Evolutionary conservation across 495 filamentous ascomycete genomes (phyloP), one percentile per base, ranked within the genome.

Genomic region (Cairneyella variabilis): DNA sequence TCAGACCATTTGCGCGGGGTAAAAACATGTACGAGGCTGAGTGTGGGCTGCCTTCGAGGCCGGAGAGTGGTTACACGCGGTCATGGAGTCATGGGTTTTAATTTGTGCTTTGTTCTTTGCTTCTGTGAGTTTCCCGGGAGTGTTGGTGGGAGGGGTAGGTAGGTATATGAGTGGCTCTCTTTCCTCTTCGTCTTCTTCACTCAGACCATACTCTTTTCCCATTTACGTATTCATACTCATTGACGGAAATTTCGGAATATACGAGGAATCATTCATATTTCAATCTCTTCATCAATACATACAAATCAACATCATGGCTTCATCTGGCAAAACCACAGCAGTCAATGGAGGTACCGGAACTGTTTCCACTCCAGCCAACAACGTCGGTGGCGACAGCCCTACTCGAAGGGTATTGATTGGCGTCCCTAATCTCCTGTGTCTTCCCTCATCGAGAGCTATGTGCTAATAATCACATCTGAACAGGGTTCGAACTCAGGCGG

Each of bases 401-500:
- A n/a, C n/a, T n/a, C 28, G 28, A 32, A 32, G 28, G 14, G 28
- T 32, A 32, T 32, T 6, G 7, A 7, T 14, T 32, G 7, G 7
- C 28, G 14, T 32, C 14, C 28, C 14, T 14, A 6, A 32, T 14
- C 28, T 32, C 28, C 28, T 32, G 28, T 32, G 28, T 32, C 28
- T 14, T 32, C 14, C 28, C n/a, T n/a, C n/a, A n/a, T n/a, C n/a
- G n/a, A n/a, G n/a, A n/a, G n/a, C n/a, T n/a, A n/a, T n/a, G n/a
- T n/a, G n/a, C n/a, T n/a, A n/a, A n/a, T n/a, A n/a, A n/a, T n/a
- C n/a, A n/a, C n/a, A n/a, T n/a, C n/a, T n/a, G n/a, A n/a, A 32
- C 40, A 53, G 54, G 66, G 59, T 28, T 62, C 64, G 27, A 58
- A 52, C 50, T 51, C 58, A 0, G 64, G 62, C 1, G 56, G 54